A percentile compares a stretch with the other conserved stretches of the same genome.
Conservation (phyloP, 768 basidiomycete species). For the Xerocomellus dryophilus region DNA sequence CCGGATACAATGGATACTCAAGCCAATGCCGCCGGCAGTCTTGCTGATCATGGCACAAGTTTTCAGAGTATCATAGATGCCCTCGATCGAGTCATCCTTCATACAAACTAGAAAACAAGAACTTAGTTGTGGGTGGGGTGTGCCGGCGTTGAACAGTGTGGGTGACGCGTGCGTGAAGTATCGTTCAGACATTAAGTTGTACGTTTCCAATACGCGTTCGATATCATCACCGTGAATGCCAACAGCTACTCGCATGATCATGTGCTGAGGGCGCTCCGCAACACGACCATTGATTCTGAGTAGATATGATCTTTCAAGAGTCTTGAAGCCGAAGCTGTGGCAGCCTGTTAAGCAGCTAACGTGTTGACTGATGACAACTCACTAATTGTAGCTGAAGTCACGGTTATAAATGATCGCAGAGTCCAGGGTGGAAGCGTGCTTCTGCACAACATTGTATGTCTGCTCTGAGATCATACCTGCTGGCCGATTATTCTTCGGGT, state of each 20-base stretch:
- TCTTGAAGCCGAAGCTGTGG: constrained; percentile 96
- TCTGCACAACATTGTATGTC: constrained; percentile 77
- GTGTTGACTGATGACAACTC: constrained; percentile 26
- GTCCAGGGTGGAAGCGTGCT: constrained; percentile 79
- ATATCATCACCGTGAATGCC: constrained; percentile 92
- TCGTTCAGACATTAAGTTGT: constrained; percentile 95
- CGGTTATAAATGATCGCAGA: constrained; percentile 97
- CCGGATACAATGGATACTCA: constrained; percentile 94
- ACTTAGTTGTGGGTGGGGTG: constrained; percentile 89
- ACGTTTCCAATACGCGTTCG: constrained; percentile 86
- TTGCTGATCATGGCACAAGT: constrained; percentile 99
- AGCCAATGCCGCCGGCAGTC: constrained; percentile 96
- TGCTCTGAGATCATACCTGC: constrained; percentile 91
- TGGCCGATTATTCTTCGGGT: constrained; percentile 87
- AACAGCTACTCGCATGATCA: constrained; percentile 99
- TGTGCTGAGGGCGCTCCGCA: constrained; percentile 96
- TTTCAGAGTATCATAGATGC: constrained; percentile 98
- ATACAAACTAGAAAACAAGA: constrained; percentile 98
- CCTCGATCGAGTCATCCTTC: constrained; percentile 99
- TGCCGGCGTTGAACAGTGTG: constrained; percentile 97
- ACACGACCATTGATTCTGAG: constrained; percentile 92
- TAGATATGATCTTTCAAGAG: constrained; percentile 95
- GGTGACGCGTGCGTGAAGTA: constrained; percentile 99
- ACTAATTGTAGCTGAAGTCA: constrained; percentile 97
- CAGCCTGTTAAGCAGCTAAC: background rate